Conservation (phyloP, 1,284 basidiomycete genomes). For the Phellinidium pouzarii region DNA sequence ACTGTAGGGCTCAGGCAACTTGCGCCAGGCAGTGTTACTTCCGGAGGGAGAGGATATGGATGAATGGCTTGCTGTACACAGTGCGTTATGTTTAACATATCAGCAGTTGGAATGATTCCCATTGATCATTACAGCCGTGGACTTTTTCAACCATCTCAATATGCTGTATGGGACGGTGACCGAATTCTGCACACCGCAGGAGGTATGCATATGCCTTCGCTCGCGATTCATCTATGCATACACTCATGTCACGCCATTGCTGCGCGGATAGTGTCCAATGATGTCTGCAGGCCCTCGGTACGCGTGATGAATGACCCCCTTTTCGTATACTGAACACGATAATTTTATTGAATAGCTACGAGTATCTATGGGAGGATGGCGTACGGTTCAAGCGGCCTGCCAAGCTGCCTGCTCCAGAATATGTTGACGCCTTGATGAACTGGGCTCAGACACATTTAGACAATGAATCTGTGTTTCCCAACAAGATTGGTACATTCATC, state of each 20-base stretch:
- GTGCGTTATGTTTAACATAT: slow-evolving; percentile 41
- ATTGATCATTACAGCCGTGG: slow-evolving; percentile 61
- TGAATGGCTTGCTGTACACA: slow-evolving; percentile 96
- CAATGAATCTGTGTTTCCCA: slow-evolving; percentile 90
- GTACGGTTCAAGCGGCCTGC: slow-evolving; percentile 88
- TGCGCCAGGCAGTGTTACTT: slow-evolving; percentile 82
- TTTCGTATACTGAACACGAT: not conserved
- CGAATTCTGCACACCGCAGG: slow-evolving; percentile 92
- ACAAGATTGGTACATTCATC: slow-evolving; percentile 81
- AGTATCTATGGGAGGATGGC: slow-evolving; percentile 99
- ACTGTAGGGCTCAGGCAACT: slow-evolving; percentile 85
- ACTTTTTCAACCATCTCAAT: slow-evolving; percentile 95
- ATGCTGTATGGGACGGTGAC: slow-evolving; percentile 96
- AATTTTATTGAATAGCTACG: slow-evolving; percentile 53
- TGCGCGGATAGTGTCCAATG: slow-evolving; percentile 72
- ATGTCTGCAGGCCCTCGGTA: slow-evolving; percentile 98
- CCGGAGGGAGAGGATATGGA: slow-evolving; percentile 93
- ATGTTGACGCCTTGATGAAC: slow-evolving; percentile 98
- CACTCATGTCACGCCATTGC: slow-evolving; percentile 1
- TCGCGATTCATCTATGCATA: slow-evolving; percentile 12
- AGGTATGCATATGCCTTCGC: slow-evolving; percentile 43
- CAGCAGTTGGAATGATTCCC: not conserved
- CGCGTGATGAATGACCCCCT: slow-evolving; percentile 24
- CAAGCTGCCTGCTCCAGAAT: slow-evolving; percentile 90
- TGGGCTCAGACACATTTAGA: slow-evolving; percentile 95